Conservation (phyloP, 108 stramenopile species). For the Aurantiochytrium sp. region DNA sequence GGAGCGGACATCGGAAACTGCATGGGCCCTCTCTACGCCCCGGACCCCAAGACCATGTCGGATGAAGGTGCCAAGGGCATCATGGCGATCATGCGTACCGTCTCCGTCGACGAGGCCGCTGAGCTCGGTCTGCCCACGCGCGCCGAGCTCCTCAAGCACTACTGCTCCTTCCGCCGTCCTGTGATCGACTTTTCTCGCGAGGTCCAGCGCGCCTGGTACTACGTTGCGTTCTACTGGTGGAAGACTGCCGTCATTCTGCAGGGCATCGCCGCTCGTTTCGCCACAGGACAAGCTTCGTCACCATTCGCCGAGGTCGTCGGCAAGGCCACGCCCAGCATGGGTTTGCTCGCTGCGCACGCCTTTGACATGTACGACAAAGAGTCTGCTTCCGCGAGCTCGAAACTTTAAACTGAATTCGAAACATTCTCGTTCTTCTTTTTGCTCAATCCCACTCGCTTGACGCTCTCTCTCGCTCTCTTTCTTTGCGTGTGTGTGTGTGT, state of each 20-base stretch:
- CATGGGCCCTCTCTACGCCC: neutral
- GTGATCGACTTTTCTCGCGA: neutral
- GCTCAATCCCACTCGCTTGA: no score
- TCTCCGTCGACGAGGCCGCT: neutral
- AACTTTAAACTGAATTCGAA: neutral
- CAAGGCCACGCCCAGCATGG: neutral
- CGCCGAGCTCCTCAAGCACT: conserved; percentile 4
- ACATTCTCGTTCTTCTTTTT: no score
- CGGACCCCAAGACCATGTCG: neutral
- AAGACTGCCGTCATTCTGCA: conserved; percentile 93
- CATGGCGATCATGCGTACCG: neutral
- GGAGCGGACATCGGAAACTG: conserved; percentile 85
- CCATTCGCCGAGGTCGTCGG: neutral
- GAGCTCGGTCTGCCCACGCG: neutral
- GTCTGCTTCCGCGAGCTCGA: neutral
- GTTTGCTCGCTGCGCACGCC: neutral
- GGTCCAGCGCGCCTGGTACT: conserved; percentile 34
- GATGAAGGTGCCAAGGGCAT: neutral
- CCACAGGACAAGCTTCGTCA: neutral
- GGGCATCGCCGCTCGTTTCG: conserved; percentile 74
- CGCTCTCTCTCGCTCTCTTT: no score
- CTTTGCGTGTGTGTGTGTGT: no score
- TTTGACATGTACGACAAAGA: neutral
- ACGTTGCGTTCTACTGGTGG: conserved; percentile 74
- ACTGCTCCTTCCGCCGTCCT: neutral